Base-by-base conservation (phyloP, 2,329 filamentous ascomycete species). In the Monosporascus sp. region DNA sequence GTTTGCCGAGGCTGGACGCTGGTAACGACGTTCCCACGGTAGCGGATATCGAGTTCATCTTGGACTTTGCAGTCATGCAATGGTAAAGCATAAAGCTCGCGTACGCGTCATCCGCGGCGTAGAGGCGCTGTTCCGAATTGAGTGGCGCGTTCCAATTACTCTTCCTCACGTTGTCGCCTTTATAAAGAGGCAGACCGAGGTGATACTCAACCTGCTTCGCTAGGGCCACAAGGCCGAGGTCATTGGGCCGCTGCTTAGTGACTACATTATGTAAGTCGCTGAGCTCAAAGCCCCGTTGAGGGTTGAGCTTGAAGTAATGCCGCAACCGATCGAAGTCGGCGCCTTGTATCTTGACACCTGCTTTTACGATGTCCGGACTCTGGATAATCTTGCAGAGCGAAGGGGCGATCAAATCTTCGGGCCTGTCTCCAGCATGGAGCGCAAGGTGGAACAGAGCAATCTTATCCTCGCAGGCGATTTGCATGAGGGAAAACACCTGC, bases 41-140 rank as follows among this genome's bases (percentile, higher is more conserved):
- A 3, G 27, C 8, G 9, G 27, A 27, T 27, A 27, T 27, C 9
- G 27, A 27, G 9, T 51, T 50, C 59, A 63, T 62, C 18, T 41
- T 41, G 18, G 61, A 48, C 5, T 62, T 61, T 11, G 59, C 54
- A 27, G 64, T 61, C 59, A 65, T 59, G 47, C 56, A 58, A 36
- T 65, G 61, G 49, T 61, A 65, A 2, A 65, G 58, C 62, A 65
- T 65, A 44, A 55, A 63, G n/a, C 56, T 49, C n/a, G 58, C 61
- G 24, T 65, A 65, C 1, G 57, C 60, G 34, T 65, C 63, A 25
- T 57, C 50, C 15, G 60, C 62, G 11, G 62, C 63, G 41, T 65
- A 63, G 4, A 47, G 36, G 8, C 48, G 57, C 50, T 64, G 62
- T 1, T 49, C 46, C 1, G 25, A 20, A 18, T 48, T 52, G 3